phyloP scores from a whole-genome alignment of 148 eudicot genomes.

The Mesembryanthemum crystallinum region DNA sequence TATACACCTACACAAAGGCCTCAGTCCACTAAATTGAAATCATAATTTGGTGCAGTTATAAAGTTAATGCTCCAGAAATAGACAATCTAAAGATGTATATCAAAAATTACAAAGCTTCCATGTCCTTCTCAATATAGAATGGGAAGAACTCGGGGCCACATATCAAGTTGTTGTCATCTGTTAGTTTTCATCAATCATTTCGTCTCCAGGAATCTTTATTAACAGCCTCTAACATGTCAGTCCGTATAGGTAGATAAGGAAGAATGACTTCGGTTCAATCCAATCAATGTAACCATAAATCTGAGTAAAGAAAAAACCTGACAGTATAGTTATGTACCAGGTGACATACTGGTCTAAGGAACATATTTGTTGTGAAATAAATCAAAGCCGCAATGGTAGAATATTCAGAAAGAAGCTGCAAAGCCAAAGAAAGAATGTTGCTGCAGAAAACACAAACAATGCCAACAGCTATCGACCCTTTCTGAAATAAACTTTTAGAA shows the following conservation, averaged over 20 bases:
- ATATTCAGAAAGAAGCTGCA: background rate
- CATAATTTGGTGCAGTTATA: too few species aligned
- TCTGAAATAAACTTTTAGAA: too few species aligned
- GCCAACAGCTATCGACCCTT: too few species aligned
- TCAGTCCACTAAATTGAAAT: too few species aligned
- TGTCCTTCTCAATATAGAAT: background rate
- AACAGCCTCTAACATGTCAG: slow-evolving; percentile 2
- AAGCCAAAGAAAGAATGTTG: background rate
- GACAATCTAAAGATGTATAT: background rate
- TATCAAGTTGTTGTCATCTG: background rate
- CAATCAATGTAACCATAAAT: background rate
- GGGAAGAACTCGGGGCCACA: background rate
- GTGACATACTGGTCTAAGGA: slow-evolving; percentile 10
- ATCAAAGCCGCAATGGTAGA: background rate
- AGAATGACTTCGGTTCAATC: background rate
- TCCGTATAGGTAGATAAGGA: background rate
- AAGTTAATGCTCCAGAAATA: too few species aligned
- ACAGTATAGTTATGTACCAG: slow-evolving; percentile 15
- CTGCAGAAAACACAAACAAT: too few species aligned
- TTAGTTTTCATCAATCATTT: background rate
- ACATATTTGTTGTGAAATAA: background rate
- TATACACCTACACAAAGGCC: background rate
- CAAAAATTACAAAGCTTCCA: background rate
- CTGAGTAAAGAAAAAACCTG: background rate
- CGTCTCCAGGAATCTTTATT: background rate